These are phyloP conservation scores for Phytophthora chlamydospora DNA, from an alignment of 352 stramenopile genomes.

Conservation along the genomic window DNA sequence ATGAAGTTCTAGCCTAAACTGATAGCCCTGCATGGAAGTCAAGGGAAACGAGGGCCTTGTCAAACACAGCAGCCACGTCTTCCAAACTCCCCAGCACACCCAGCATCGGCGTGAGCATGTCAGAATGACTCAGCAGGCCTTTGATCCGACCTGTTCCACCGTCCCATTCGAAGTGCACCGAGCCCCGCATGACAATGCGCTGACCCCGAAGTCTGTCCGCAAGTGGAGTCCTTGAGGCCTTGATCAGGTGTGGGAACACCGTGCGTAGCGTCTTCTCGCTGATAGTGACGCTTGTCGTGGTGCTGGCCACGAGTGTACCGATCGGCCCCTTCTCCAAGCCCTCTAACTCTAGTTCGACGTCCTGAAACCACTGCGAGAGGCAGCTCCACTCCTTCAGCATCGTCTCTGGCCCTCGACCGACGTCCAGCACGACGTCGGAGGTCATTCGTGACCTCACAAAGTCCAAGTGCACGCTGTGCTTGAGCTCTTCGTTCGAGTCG, in stretches of 20 bases:
- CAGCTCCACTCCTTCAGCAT: conserved; percentile 26
- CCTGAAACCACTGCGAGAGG: conserved; percentile 24
- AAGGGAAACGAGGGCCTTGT: conserved; percentile 19
- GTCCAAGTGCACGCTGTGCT: conserved; percentile 7
- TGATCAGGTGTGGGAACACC: conserved; percentile 22
- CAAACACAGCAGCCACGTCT: conserved; percentile 22
- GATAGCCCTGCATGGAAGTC: neutral
- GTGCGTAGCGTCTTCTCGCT: conserved; percentile 24
- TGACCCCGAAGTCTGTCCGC: conserved; percentile 15
- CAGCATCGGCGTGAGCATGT: conserved; percentile 26
- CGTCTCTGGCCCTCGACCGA: conserved; percentile 11
- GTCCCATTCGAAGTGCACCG: conserved; percentile 26
- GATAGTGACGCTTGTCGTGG: conserved; percentile 21
- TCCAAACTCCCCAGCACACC: conserved; percentile 20
- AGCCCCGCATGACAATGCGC: conserved; percentile 23
- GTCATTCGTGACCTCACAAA: conserved; percentile 18
- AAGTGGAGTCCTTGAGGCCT: neutral
- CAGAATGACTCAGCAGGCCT: conserved; percentile 14
- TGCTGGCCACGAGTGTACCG: conserved; percentile 9
- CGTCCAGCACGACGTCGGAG: conserved; percentile 16
- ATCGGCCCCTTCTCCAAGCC: conserved; percentile 5
- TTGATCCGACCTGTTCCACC: neutral
- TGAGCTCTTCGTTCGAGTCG: neutral
- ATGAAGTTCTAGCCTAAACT: no score
- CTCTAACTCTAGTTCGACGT: conserved; percentile 17